Evolutionary conservation across 1,284 basidiomycete genomes (phyloP).

Genomic region (Boletus mariae): DNA sequence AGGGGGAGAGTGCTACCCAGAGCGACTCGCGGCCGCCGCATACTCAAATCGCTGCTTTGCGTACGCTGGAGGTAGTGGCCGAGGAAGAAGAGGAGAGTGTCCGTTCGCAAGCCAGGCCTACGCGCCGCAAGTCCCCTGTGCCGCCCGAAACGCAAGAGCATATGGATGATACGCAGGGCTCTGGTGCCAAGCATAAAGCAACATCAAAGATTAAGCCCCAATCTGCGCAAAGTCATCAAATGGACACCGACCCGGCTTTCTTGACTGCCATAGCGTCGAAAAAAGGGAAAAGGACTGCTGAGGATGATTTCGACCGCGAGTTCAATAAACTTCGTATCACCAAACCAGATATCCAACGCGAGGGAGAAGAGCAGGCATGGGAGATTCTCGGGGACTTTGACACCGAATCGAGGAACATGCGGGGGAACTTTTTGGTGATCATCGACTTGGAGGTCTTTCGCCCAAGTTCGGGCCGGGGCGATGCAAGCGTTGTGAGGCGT

Average conservation of each 20-base stretch:
- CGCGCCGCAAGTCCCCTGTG: conserved; percentile 1
- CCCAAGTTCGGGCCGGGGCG: conserved; percentile 9
- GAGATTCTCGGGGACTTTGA: conserved; percentile 71
- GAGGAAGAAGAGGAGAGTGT: conserved; percentile 54
- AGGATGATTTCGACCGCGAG: conserved; percentile 78
- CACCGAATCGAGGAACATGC: conserved; percentile 50
- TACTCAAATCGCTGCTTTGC: conserved; percentile 9
- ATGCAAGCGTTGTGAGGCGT: conserved; percentile 22
- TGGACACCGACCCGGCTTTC: conserved; percentile 64
- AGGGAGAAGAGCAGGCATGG: conserved; percentile 52
- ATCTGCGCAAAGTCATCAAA: conserved; percentile 9
- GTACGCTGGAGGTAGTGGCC: conserved; percentile 38
- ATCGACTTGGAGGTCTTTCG: conserved; percentile 62
- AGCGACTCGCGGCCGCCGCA: conserved; percentile 32
- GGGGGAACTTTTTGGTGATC: conserved; percentile 86
- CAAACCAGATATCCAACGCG: conserved; percentile 53
- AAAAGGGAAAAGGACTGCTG: conserved; percentile 63
- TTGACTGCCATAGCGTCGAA: conserved; percentile 71
- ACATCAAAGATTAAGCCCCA: conserved; percentile 11
- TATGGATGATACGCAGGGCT: neutral
- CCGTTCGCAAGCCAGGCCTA: conserved; percentile 5
- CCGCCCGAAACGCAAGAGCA: neutral
- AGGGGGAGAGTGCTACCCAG: conserved; percentile 32
- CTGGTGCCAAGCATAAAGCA: neutral
- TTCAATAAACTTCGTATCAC: conserved; percentile 80